Evolutionary conservation across 2,329 filamentous ascomycete genomes (phyloP).

Genomic region (Colletotrichum australisinense): DNA sequence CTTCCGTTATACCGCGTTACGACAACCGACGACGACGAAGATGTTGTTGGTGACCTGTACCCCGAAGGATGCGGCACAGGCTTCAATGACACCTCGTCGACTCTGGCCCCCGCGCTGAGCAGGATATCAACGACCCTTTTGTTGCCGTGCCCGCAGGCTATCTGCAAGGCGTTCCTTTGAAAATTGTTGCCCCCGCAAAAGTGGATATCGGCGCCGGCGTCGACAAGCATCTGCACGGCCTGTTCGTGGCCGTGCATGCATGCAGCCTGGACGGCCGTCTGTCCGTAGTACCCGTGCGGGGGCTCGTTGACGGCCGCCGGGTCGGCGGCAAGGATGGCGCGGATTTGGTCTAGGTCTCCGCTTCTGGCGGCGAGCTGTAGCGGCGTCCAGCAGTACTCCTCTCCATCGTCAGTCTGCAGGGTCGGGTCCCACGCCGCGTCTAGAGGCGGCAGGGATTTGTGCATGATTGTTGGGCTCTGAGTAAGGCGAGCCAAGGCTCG

Average conservation of each 20-base stretch:
- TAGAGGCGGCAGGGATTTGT: not conserved
- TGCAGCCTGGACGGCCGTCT: slow-evolving; percentile 50
- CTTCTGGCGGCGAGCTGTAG: slow-evolving; percentile 47
- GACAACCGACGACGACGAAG: slow-evolving; percentile 24
- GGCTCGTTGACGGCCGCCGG: slow-evolving; percentile 44
- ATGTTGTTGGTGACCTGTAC: not conserved
- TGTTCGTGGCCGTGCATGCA: slow-evolving; percentile 41
- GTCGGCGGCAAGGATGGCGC: slow-evolving; percentile 40
- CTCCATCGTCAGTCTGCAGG: slow-evolving; percentile 19
- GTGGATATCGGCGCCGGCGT: slow-evolving; percentile 45
- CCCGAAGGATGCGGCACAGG: not conserved
- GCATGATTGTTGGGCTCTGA: not conserved
- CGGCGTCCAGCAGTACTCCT: slow-evolving; percentile 47
- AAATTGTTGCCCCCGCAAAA: slow-evolving; percentile 46
- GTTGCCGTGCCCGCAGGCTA: slow-evolving; percentile 45
- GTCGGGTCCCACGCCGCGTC: not conserved
- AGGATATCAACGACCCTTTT: slow-evolving; percentile 40
- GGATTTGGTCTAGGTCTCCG: slow-evolving; percentile 43
- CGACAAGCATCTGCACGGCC: slow-evolving; percentile 43
- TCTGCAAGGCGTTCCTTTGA: slow-evolving; percentile 51
- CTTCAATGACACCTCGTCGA: slow-evolving; percentile 37
- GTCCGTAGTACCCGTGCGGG: slow-evolving; percentile 46
- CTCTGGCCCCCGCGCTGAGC: slow-evolving; percentile 42
- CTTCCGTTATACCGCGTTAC: slow-evolving; percentile 46
- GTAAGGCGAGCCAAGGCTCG: not conserved